Conservation (phyloP, 169 alveolate species). For the Plasmodium falciparum region DNA sequence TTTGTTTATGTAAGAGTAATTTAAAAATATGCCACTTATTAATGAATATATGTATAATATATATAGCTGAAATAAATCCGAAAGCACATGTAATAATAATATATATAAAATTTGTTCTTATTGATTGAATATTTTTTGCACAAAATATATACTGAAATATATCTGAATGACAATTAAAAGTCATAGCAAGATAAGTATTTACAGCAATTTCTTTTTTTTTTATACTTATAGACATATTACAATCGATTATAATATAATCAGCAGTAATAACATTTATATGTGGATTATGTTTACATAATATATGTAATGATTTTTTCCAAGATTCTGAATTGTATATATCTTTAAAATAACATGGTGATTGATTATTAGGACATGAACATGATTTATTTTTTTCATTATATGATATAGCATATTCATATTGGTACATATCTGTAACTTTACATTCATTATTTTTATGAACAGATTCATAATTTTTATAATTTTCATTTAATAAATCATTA, state of each 20-base stretch:
- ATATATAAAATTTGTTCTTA: slow-evolving; percentile 17
- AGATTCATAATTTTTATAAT: background rate
- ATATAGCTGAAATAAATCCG: slow-evolving; percentile 47
- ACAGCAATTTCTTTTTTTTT: slow-evolving; percentile 50
- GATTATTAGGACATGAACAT: slow-evolving; percentile 38
- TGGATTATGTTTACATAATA: slow-evolving; percentile 4
- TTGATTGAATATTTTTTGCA: slow-evolving; percentile 8
- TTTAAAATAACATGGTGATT: slow-evolving; percentile 62
- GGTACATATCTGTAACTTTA: slow-evolving; percentile 35
- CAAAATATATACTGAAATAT: slow-evolving; percentile 38
- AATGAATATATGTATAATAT: slow-evolving; percentile 8
- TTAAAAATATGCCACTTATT: slow-evolving; percentile 14
- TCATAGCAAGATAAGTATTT: slow-evolving; percentile 60
- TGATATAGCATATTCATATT: slow-evolving; percentile 9
- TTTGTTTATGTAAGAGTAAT: background rate
- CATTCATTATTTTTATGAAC: slow-evolving; percentile 7
- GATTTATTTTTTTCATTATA: slow-evolving; percentile 45
- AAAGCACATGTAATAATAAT: slow-evolving; percentile 22
- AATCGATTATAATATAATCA: slow-evolving; percentile 22
- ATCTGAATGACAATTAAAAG: slow-evolving; percentile 48
- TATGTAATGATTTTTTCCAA: slow-evolving; percentile 31
- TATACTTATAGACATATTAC: slow-evolving; percentile 17
- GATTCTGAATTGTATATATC: slow-evolving; percentile 32
- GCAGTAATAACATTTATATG: slow-evolving; percentile 32
- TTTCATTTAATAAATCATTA: slow-evolving; percentile 27